These are phyloP conservation scores for Solanum dulcamara DNA, from an alignment of 257 asterid species.

Conservation along the genomic window DNA sequence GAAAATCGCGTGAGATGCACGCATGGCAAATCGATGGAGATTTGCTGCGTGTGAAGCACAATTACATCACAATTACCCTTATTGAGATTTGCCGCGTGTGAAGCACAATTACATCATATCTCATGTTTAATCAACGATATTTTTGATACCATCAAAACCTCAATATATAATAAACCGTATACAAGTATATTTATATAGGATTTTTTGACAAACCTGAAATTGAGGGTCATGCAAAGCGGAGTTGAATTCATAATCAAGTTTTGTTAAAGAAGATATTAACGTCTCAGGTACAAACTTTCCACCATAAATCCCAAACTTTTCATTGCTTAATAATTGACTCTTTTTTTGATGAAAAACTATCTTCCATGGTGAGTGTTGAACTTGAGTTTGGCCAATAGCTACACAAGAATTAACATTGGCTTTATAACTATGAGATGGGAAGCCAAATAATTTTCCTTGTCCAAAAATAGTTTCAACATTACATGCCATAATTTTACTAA, in stretches of 20 bases:
- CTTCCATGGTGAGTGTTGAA: not conserved
- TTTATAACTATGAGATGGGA: not conserved
- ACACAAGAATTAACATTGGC: not conserved
- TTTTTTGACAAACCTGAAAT: constrained; percentile 36
- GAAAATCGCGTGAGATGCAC: too few relatives aligned
- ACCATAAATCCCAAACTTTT: constrained; percentile 57
- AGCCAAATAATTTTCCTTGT: not conserved
- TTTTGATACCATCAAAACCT: too few relatives aligned
- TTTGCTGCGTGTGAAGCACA: too few relatives aligned
- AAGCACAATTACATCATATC: too few relatives aligned
- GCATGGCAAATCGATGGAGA: too few relatives aligned
- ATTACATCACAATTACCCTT: too few relatives aligned
- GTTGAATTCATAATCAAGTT: constrained; percentile 39
- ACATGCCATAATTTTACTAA: constrained; percentile 4
- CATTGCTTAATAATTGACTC: constrained; percentile 1
- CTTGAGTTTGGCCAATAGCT: not conserved
- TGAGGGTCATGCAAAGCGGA: constrained; percentile 23
- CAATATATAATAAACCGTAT: not conserved
- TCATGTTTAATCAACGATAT: too few relatives aligned
- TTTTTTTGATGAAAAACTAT: constrained; percentile 2
- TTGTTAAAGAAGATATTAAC: constrained; percentile 30
- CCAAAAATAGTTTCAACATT: not conserved
- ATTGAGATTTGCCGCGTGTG: too few relatives aligned
- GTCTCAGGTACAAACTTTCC: constrained; percentile 73
- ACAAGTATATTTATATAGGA: not conserved